Evolutionary conservation across 306 rosid species (phyloP).

Genomic region (Morella rubra): DNA sequence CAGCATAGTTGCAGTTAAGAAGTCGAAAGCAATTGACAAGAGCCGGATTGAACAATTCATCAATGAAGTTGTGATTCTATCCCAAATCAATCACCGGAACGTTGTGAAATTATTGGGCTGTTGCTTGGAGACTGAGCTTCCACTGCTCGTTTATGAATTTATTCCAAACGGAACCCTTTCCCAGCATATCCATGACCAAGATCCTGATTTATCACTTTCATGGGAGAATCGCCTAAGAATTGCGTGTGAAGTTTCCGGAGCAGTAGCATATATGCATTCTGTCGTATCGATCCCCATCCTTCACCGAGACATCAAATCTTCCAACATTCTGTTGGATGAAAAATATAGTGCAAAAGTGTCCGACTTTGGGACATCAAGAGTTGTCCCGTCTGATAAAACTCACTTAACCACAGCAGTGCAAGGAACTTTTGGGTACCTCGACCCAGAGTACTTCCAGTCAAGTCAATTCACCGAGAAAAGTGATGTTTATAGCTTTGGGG

Average conservation of each 20-base stretch:
- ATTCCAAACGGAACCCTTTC: too few relatives aligned
- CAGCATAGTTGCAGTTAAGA: constrained; percentile 30
- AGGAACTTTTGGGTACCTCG: constrained; percentile 17
- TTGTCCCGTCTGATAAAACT: too few relatives aligned
- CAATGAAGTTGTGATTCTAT: constrained; percentile 33
- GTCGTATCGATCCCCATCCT: constrained; percentile 20
- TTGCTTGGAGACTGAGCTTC: constrained; percentile 17
- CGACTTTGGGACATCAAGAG: too few relatives aligned
- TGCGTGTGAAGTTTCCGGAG: too few relatives aligned
- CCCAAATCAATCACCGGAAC: constrained; percentile 38
- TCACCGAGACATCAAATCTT: constrained; percentile 28
- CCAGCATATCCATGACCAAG: background rate
- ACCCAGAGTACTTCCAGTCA: constrained; percentile 20
- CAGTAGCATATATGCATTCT: too few relatives aligned
- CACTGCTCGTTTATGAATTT: background rate
- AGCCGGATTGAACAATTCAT: constrained; percentile 26
- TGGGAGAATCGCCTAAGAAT: too few relatives aligned
- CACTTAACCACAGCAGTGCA: background rate
- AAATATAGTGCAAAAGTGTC: too few relatives aligned
- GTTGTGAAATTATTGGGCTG: constrained; percentile 24
- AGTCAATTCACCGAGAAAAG: background rate
- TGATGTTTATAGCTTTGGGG: background rate
- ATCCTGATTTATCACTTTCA: background rate
- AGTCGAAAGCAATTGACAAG: background rate
- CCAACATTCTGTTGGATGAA: constrained; percentile 14